Evolutionary conservation across 139 green algal genomes (phyloP), one percentile per base, ranked within the genome.

Genomic region (Micractinium sp.): DNA sequence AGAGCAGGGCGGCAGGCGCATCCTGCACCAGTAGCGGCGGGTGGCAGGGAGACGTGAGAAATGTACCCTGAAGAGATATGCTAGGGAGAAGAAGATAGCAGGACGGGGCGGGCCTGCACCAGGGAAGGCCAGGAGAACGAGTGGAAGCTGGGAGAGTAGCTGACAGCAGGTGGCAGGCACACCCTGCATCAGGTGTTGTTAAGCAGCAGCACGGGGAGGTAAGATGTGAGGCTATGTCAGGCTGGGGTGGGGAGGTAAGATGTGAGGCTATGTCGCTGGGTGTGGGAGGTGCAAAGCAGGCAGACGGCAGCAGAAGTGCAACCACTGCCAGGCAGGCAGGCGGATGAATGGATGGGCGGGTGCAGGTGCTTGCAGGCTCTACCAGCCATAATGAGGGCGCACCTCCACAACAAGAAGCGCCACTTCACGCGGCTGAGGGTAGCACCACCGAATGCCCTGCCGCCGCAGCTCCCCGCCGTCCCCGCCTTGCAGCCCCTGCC

Each of bases 391-490:
- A 18, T 39, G 47, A 16, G 47, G 16, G 15, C 80, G n/a, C 27
- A 53, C 66, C 63, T 92, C 61, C 1, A 92, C 36, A 18, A 27
- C 56, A 0, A 89, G 36, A 29, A 91, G 81, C 39, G 82, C 56
- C 15, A 93, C 91, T 22, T 69, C 38, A 0, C 89, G 82, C 0
- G 77, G 47, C 61, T 90, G 82, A 0, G 89, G 71, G 73, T 91
- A 93, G 82, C 82, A 79, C 89, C 89, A 93, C 39, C 60, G 60
- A 33, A 86, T 89, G 75, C 82, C 75, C 18, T 85, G 88, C 79
- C 41, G 39, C 35, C 47, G 60, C 33, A 53, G 47, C 31, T 22
- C 12, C 0, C 39, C 27, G 3, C 16, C 60, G 1, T 19, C 39
- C 35, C 4, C 78, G 0, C 25, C 18, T 4, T 83, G 69, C 33